phyloP scores from a whole-genome alignment of 805 yeast genomes.

The Pichia paraexigua region DNA sequence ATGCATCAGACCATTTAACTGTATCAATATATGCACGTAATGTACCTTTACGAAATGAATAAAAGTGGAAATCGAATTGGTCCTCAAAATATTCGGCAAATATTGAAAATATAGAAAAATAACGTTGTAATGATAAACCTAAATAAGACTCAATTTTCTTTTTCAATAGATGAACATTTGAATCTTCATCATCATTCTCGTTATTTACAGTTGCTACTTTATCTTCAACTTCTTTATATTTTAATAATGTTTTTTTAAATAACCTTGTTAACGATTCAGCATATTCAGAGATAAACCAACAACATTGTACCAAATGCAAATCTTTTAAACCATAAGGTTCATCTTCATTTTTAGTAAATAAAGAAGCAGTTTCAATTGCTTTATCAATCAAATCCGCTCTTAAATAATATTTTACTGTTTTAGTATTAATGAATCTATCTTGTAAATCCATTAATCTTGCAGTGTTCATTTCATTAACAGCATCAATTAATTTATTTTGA shows the following conservation, averaged over 20 bases:
- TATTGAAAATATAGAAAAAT: constrained; percentile 52
- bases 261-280: constrained; percentile 74
- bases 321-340: constrained; percentile 79
- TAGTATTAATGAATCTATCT: constrained; percentile 87
- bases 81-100: constrained; percentile 70
- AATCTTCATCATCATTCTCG: constrained; percentile 20
- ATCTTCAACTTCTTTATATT: constrained; percentile 9
- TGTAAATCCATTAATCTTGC: constrained; percentile 77
- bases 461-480: constrained; percentile 56
- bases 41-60: constrained; percentile 85
- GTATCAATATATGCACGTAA: constrained; percentile 73
- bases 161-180: constrained; percentile 34
- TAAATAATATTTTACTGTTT: constrained; percentile 73
- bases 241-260: constrained; percentile 31
- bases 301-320: constrained; percentile 81
- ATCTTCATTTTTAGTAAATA: constrained; percentile 83
- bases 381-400: constrained; percentile 68
- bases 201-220: neutral
- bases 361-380: constrained; percentile 64
- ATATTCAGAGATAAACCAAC: constrained; percentile 78
- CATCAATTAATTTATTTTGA: constrained; percentile 49
- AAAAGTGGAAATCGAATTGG: constrained; percentile 91
- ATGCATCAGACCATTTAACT: constrained; percentile 72
- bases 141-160: constrained; percentile 26
- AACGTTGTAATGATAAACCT: constrained; percentile 79